Evolutionary conservation across 306 rosid genomes (phyloP).

Genomic region (Lathyrus tuberosus): DNA sequence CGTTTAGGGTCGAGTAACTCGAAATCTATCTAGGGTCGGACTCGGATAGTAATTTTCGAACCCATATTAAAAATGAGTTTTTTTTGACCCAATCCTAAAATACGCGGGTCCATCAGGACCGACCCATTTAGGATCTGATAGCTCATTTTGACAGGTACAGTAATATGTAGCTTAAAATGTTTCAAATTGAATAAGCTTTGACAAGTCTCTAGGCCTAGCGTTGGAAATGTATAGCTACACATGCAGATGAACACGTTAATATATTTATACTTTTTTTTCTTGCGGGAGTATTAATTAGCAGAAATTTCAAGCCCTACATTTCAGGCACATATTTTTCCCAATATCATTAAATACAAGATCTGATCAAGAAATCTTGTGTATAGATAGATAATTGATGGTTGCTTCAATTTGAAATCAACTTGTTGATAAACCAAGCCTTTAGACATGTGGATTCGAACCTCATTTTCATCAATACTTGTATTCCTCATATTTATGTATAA

Average conservation of each 20-base stretch:
- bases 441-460: slow-evolving; percentile 41
- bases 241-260: no score
- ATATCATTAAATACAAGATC: slow-evolving; percentile 34
- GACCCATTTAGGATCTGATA: no score
- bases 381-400: slow-evolving; percentile 20
- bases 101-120: no score
- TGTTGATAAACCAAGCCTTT: slow-evolving; percentile 29
- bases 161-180: not conserved
- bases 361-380: not conserved
- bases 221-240: no score
- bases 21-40: no score
- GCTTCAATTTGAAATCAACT: slow-evolving; percentile 38
- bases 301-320: slow-evolving; percentile 40
- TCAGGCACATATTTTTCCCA: slow-evolving; percentile 34
- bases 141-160: no score
- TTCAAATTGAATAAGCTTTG: not conserved
- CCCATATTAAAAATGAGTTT: no score
- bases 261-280: no score
- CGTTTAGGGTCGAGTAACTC: no score
- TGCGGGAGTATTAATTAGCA: not conserved
- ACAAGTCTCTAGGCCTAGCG: no score
- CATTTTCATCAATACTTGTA: slow-evolving; percentile 32
- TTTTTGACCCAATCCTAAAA: no score
- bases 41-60: no score
- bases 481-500: slow-evolving; percentile 12